A percentile compares a stretch with the other conserved stretches of the same genome.
These are phyloP conservation scores for Tylopilus subfusipes DNA, from an alignment of 768 basidiomycete species.

Conservation along the genomic window DNA sequence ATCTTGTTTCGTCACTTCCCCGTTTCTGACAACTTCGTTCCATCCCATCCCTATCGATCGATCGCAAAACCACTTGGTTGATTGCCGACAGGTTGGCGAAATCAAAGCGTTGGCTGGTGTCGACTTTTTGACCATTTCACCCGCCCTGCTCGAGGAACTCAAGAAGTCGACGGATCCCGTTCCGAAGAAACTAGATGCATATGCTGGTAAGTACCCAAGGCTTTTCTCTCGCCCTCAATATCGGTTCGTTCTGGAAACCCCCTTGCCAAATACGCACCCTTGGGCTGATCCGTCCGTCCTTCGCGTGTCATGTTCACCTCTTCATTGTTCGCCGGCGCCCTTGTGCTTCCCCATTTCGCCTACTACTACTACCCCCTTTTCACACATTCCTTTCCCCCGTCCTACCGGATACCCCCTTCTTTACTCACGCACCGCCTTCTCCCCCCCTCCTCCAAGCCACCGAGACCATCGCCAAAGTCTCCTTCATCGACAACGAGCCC, in stretches of 20 bases:
- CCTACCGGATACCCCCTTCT: background rate
- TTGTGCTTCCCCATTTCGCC: background rate
- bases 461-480: slow-evolving; percentile 67
- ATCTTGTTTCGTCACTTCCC: background rate
- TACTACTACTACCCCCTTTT: no score
- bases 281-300: slow-evolving; percentile 14
- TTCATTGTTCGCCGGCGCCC: background rate
- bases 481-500: slow-evolving; percentile 87
- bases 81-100: slow-evolving; percentile 64
- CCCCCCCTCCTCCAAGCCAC: slow-evolving; percentile 36
- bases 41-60: background rate
- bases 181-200: slow-evolving; percentile 78
- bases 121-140: slow-evolving; percentile 96
- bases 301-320: background rate
- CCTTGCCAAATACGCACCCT: background rate
- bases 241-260: background rate
- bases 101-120: slow-evolving; percentile 94
- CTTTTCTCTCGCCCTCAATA: background rate
- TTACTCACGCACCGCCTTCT: background rate
- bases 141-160: slow-evolving; percentile 87
- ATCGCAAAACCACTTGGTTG: slow-evolving; percentile 7
- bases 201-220: slow-evolving; percentile 49
- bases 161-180: slow-evolving; percentile 74
- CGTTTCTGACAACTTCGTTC: background rate
- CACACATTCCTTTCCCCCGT: background rate